Evolutionary conservation across 768 basidiomycete genomes (phyloP).

Genomic region (Bullera alba): DNA sequence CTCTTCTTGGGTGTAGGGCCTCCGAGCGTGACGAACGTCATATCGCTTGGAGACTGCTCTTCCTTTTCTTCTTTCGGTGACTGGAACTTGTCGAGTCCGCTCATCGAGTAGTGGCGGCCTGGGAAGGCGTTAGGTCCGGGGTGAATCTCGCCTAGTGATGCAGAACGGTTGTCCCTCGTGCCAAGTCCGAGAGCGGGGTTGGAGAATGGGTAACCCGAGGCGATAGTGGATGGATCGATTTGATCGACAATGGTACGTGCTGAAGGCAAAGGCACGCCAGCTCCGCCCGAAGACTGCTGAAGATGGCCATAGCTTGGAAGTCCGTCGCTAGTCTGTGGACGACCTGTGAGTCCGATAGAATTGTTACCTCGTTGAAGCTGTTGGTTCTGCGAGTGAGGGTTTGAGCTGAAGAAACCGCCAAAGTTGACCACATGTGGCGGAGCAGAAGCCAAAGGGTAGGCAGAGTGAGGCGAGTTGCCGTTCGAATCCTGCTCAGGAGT

Average conservation of each 20-base stretch:
- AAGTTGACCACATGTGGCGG: slow-evolving; percentile 11
- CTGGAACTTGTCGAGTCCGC: neutral
- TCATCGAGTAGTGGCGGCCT: slow-evolving; percentile 1
- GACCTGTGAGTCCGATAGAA: too few species aligned
- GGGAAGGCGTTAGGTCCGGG: neutral
- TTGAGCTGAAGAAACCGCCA: slow-evolving; percentile 1
- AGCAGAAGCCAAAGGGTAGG: slow-evolving; percentile 10
- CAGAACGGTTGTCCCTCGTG: slow-evolving; percentile 4
- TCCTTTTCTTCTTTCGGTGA: neutral
- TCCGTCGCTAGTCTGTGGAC: slow-evolving; percentile 39
- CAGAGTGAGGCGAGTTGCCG: slow-evolving; percentile 1
- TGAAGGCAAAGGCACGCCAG: slow-evolving; percentile 1
- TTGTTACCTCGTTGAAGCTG: slow-evolving; percentile 2
- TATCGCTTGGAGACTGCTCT: neutral
- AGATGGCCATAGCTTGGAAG: slow-evolving; percentile 24
- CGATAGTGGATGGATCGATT: slow-evolving; percentile 1
- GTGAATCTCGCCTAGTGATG: slow-evolving; percentile 6
- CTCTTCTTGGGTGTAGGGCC: slow-evolving; percentile 45
- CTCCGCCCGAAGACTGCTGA: slow-evolving; percentile 10
- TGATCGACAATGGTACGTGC: slow-evolving; percentile 10
- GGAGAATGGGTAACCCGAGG: slow-evolving; percentile 1
- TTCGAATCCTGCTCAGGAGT: slow-evolving; percentile 1
- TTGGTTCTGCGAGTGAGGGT: slow-evolving; percentile 4
- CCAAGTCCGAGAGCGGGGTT: neutral
- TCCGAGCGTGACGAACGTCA: slow-evolving; percentile 25